Conservation (phyloP, 2,329 filamentous ascomycete species). For the Fusarium sp. region DNA sequence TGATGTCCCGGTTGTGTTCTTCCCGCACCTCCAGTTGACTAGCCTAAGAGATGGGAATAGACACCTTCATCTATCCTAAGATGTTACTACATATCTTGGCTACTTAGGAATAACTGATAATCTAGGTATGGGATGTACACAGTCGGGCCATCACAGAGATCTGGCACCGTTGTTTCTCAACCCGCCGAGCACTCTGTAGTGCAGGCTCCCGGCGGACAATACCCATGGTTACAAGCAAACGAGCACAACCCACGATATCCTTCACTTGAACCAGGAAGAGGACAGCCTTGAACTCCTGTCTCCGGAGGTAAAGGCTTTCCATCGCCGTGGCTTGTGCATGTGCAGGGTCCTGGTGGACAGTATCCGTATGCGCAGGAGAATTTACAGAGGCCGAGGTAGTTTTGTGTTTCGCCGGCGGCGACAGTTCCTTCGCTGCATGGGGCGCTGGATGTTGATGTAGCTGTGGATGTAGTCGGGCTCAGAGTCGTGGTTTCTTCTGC, state of each 20-base stretch:
- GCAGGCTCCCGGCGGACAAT: constrained; percentile 9
- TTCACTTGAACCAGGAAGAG: not conserved
- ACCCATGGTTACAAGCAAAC: constrained; percentile 22
- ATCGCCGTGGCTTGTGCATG: not conserved
- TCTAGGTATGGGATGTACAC: no score
- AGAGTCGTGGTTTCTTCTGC: not conserved
- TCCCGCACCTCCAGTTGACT: not conserved
- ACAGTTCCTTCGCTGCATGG: constrained; percentile 15
- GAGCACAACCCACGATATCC: constrained; percentile 14
- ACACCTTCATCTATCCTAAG: no score
- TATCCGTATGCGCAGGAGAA: constrained; percentile 28
- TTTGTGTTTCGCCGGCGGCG: constrained; percentile 13
- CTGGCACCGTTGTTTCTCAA: not conserved
- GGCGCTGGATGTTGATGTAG: not conserved
- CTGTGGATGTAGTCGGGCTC: not conserved
- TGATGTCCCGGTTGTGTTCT: not conserved
- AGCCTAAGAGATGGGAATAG: no score
- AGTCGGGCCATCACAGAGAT: no score
- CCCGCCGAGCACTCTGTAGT: not conserved
- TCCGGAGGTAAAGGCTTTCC: not conserved
- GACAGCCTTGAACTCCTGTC: constrained; percentile 3
- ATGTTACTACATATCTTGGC: no score
- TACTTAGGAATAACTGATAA: no score
- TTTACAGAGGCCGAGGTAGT: constrained; percentile 21
- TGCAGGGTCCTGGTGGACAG: constrained; percentile 23